Evolutionary conservation across 2,329 filamentous ascomycete species (phyloP), one percentile per base, ranked within the genome.

Genomic region (Thermothelomyces thermophilus): DNA sequence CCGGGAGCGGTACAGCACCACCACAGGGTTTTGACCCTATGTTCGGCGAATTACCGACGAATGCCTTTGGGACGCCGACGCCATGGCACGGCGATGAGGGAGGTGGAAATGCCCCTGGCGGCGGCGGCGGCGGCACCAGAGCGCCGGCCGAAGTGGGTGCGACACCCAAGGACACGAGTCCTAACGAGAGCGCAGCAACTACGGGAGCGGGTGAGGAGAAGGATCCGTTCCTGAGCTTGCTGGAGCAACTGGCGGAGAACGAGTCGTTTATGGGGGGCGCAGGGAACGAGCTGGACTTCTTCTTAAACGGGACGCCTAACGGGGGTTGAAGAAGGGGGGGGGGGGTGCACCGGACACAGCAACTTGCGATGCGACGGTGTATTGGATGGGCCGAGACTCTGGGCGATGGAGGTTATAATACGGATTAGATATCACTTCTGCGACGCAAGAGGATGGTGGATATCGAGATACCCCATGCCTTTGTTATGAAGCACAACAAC

Each of bases 231-330:
- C 67, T 93, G 35, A 86, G 80, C 54, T 68, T 93, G 36, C 70
- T 93, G 31, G 87, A 93, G 64, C 87, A 93, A 67, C 73, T 93
- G 51, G 87, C 87, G 0, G 87, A 93, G 66, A 90, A 88, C 60
- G 87, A 91, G 66, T 78, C 86, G 46, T 73, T 74, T 36, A 73
- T 79, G 45, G 86, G 83, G 0, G 86, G 83, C 0, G 79, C 82
- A 9, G 84, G 84, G 11, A 84, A 77, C 56, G 87, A 91, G 62
- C 69, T 93, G 60, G 87, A 91, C 64, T 90, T 88, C 67, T 90
- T 90, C 62, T 68, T 90, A n/a, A 53, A 49, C 3, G 58, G 56
- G 34, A 50, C 33, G 22, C 43, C 43, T 37, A 31, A 7, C 14
- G 13, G 22, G 11, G 43, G 43, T 33, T 46, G 33, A 46, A n/a